Base-by-base conservation (phyloP, 1,139 yeast genomes). In the Nakaseomyces kungkrabaensis region DNA sequence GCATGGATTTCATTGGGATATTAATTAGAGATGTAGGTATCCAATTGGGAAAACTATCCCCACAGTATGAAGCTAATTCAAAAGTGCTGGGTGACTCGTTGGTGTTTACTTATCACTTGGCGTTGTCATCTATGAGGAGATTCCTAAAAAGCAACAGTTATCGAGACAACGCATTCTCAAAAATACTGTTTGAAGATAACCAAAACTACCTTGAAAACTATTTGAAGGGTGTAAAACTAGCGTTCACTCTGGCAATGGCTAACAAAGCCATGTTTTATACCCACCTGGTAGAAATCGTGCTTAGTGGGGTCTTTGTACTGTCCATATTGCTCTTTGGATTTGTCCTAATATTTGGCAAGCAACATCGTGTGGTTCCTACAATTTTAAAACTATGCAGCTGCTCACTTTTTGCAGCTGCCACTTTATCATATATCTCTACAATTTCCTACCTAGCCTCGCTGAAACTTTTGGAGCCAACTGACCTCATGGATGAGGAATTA, bases 11-110 rank as follows among this genome's bases (percentile, higher is more conserved):
- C 7, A 48, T 63, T 40, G 55, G 60, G 2, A 53, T 60, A 26
- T 38, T 64, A 13, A 54, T 60, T 9, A 55, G 62, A 48, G 68
- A 64, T 50, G 53, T 63, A 11, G 68, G 68, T 7, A 52, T 60
- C 22, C 66, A 62, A 51, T 48, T 63, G 31, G 65, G 63, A 4
- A 51, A 51, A 40, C 41, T 60, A 4, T 59, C 66, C 0, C 42
- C 57, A 10, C 46, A 48, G 4, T 51, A 55, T 29, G 47, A 38
- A 7, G 56, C 56, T 17, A 55, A 61, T 37, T 56, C 60, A 5
- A 48, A 51, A 25, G 48, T 56, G 29, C 48, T 62, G 37, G 61
- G 67, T 11, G 60, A 59, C 26, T 61, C 67, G 3, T 47, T 61
- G 38, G 56, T 57, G 5, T 49, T 55, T 32, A 56, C 56, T 0